Percentiles rank a stretch among this genome's conserved stretches.
phyloP scores from a whole-genome alignment of 2,329 filamentous ascomycete genomes.

The Samsoniella hepiali region DNA sequence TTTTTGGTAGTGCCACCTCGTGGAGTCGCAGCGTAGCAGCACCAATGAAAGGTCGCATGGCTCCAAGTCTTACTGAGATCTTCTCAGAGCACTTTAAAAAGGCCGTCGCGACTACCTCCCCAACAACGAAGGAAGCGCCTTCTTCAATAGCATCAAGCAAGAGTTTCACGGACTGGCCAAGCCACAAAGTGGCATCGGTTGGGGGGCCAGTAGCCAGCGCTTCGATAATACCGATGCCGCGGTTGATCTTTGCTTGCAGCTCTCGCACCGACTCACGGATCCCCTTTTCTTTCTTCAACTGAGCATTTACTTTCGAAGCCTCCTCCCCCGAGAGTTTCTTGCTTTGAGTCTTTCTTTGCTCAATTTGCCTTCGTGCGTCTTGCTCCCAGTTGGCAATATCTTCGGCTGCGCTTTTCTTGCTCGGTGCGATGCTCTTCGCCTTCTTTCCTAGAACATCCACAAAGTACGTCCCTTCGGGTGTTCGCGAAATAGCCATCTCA shows the following conservation, averaged over 20 bases:
- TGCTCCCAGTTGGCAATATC: constrained; percentile 97
- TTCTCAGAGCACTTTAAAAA: constrained; percentile 78
- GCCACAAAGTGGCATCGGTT: constrained; percentile 86
- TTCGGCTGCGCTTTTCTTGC: constrained; percentile 93
- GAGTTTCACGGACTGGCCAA: constrained; percentile 73
- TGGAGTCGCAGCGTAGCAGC: constrained; percentile 80
- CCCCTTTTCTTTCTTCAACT: constrained; percentile 79
- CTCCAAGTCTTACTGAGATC: constrained; percentile 69
- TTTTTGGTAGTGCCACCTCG: constrained; percentile 68
- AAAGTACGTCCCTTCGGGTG: constrained; percentile 82
- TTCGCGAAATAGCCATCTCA: constrained; percentile 90
- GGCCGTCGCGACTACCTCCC: constrained; percentile 71
- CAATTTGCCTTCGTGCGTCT: constrained; percentile 80
- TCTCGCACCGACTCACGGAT: constrained; percentile 71
- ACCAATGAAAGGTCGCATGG: constrained; percentile 78
- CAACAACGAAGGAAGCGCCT: constrained; percentile 77
- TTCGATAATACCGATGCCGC: constrained; percentile 82
- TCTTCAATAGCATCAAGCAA: constrained; percentile 73
- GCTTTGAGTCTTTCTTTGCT: constrained; percentile 87
- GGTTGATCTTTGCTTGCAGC: constrained; percentile 67
- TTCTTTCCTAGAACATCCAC: constrained; percentile 90
- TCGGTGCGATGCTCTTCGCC: constrained; percentile 62
- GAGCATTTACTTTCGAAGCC: constrained; percentile 82
- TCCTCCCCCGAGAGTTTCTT: constrained; percentile 92
- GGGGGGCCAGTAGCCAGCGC: constrained; percentile 82